Evolutionary conservation across 306 rosid genomes (phyloP).

Genomic region (Canavalia gladiata): DNA sequence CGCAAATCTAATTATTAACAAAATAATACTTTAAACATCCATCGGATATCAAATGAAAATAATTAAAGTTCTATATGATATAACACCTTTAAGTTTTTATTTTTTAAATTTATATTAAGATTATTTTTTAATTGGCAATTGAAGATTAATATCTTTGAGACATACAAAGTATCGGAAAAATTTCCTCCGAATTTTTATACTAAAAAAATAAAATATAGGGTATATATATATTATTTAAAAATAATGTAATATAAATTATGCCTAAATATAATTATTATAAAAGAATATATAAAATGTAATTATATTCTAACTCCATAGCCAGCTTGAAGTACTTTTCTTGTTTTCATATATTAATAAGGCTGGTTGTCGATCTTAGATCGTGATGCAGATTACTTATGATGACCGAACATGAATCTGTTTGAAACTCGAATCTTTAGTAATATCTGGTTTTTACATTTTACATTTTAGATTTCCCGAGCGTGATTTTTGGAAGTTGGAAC

Average conservation of each 20-base stretch:
- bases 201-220: too few relatives aligned
- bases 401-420: not conserved
- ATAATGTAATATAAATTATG: too few relatives aligned
- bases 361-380: not conserved
- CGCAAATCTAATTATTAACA: not conserved
- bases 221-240: too few relatives aligned
- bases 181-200: too few relatives aligned
- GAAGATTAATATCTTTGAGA: too few relatives aligned
- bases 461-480: not conserved
- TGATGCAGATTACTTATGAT: conserved; percentile 20
- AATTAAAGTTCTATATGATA: not conserved
- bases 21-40: not conserved
- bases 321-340: not conserved
- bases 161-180: too few relatives aligned
- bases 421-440: not conserved
- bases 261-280: too few relatives aligned
- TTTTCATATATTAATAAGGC: conserved; percentile 5
- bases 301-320: too few relatives aligned
- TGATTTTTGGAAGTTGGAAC: not conserved
- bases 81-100: too few relatives aligned
- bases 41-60: not conserved
- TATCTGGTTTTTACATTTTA: not conserved
- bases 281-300: too few relatives aligned
- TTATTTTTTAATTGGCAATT: too few relatives aligned
- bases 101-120: too few relatives aligned